These are phyloP conservation scores for Bipolaris bicolor DNA, from an alignment of 2,329 filamentous ascomycete species.

Conservation along the genomic window DNA sequence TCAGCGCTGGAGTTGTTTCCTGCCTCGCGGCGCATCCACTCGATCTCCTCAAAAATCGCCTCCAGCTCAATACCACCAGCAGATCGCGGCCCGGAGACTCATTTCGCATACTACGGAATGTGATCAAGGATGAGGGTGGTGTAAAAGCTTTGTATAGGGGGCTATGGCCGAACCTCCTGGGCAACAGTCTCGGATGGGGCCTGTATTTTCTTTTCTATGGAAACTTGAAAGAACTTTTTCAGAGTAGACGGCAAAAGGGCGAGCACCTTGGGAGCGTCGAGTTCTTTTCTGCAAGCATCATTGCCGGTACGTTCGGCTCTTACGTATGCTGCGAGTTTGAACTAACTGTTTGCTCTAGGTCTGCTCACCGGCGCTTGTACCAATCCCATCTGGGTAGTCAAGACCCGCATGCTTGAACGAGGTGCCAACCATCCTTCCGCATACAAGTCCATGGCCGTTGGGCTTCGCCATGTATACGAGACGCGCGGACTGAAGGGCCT, in stretches of 20 bases:
- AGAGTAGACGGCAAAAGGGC: constrained; percentile 48
- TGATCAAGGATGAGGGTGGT: constrained; percentile 61
- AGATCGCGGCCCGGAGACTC: constrained; percentile 60
- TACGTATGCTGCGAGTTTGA: neutral
- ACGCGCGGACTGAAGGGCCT: constrained; percentile 80
- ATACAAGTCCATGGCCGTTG: constrained; percentile 78
- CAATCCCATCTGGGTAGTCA: constrained; percentile 97
- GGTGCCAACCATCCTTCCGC: constrained; percentile 76
- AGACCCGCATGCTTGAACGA: constrained; percentile 93
- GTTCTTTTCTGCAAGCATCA: constrained; percentile 79
- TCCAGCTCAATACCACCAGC: constrained; percentile 66
- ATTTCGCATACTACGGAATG: constrained; percentile 58
- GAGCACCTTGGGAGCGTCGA: constrained; percentile 66
- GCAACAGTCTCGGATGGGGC: constrained; percentile 89
- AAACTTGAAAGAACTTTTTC: constrained; percentile 63
- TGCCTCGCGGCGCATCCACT: constrained; percentile 90
- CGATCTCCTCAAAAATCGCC: constrained; percentile 93
- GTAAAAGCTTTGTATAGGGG: constrained; percentile 83
- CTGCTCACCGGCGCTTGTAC: constrained; percentile 80
- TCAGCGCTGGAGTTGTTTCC: constrained; percentile 84
- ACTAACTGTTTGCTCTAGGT: constrained; percentile 55
- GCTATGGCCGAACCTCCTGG: constrained; percentile 85
- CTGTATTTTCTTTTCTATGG: constrained; percentile 84
- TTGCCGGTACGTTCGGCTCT: constrained; percentile 54
- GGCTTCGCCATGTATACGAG: constrained; percentile 68